Evolutionary conservation across 257 asterid genomes (phyloP).

Genomic region (Echites panduratus): DNA sequence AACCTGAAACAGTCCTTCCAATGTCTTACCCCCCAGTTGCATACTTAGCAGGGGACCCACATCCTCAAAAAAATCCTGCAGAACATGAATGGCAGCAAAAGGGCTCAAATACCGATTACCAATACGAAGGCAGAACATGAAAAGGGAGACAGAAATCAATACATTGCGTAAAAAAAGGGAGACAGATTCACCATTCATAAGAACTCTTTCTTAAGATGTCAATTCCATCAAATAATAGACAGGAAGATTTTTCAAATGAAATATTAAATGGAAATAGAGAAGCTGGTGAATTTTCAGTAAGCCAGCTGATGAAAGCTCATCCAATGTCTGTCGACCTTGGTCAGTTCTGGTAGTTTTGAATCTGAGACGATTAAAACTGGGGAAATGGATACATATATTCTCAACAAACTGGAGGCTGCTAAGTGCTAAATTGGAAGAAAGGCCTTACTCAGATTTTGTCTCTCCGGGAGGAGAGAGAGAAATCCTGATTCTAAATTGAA

Average conservation of each 20-base stretch:
- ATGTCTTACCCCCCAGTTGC: constrained; percentile 86
- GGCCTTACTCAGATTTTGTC: neutral
- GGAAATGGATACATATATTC: too few species aligned
- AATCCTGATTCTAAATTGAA: too few species aligned
- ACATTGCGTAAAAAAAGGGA: neutral
- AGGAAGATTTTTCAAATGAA: neutral
- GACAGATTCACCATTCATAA: neutral
- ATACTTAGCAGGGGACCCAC: constrained; percentile 90
- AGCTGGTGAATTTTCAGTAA: neutral
- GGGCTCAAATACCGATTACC: neutral
- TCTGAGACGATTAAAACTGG: too few species aligned
- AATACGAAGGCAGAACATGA: neutral
- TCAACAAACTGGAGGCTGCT: neutral
- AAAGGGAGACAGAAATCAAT: neutral
- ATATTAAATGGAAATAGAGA: neutral
- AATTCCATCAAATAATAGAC: neutral
- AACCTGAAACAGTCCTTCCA: constrained; percentile 94
- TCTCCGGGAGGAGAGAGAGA: neutral
- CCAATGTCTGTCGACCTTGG: too few species aligned
- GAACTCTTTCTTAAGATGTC: neutral
- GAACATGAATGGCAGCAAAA: neutral
- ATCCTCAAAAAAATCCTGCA: constrained; percentile 95
- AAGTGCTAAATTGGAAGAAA: neutral
- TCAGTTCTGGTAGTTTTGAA: too few species aligned
- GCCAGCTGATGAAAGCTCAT: neutral